Conservation (phyloP, 2,329 filamentous ascomycete species). For the Sarocladium kiliense region DNA sequence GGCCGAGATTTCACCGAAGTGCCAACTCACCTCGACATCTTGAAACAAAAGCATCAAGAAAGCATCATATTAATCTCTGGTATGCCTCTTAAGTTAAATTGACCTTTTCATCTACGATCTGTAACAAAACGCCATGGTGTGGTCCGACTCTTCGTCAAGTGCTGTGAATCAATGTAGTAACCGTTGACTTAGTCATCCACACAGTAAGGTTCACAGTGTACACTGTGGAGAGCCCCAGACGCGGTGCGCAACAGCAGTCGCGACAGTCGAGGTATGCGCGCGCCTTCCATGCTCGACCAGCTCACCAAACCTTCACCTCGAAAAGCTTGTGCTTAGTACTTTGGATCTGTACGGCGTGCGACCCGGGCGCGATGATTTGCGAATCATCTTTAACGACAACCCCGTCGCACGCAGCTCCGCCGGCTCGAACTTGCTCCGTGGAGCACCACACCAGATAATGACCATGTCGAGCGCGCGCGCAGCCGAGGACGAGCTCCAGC, state of each 20-base stretch:
- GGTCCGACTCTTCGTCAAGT: too few species aligned
- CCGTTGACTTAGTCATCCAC: conserved; percentile 3
- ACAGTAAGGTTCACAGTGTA: neutral
- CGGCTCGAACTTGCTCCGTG: neutral
- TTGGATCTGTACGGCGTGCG: neutral
- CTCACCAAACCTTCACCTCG: neutral
- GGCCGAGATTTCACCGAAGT: conserved; percentile 12
- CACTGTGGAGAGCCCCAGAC: conserved; percentile 5
- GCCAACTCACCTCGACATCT: too few species aligned
- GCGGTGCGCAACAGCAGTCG: conserved; percentile 3
- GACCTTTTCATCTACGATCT: too few species aligned
- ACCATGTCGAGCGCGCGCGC: conserved; percentile 39
- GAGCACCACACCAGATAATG: conserved; percentile 7
- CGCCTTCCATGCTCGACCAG: neutral
- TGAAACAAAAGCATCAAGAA: too few species aligned
- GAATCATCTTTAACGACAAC: conserved; percentile 4
- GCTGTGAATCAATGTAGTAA: too few species aligned
- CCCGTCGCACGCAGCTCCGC: conserved; percentile 6
- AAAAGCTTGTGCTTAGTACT: neutral
- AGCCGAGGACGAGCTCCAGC: conserved; percentile 54
- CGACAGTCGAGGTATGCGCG: conserved; percentile 7
- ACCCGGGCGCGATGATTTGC: conserved; percentile 5
- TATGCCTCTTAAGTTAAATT: too few species aligned
- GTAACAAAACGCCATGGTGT: too few species aligned
- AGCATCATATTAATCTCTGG: too few species aligned